Percentiles rank a stretch among this genome's conserved stretches.
Conservation (phyloP, 176 grass and related monocot species). For the Aegilops longissima region DNA sequence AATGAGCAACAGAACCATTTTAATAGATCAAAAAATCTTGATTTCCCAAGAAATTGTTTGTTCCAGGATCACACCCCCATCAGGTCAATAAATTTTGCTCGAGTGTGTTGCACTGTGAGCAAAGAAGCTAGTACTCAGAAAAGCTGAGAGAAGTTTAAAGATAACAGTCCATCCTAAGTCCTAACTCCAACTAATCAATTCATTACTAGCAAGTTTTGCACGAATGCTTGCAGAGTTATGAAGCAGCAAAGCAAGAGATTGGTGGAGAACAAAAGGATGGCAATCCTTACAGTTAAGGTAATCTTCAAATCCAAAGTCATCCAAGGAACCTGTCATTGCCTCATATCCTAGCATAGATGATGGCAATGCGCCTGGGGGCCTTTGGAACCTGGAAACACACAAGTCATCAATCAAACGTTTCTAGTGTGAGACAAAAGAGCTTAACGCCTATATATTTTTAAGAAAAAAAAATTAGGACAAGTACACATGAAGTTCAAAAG, state of each 20-base stretch:
- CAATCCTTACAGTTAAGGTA: slow-evolving; percentile 75
- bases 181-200: background rate
- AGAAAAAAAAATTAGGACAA: no score
- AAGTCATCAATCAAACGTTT: background rate
- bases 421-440: background rate
- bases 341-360: slow-evolving; percentile 92
- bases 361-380: slow-evolving; percentile 75
- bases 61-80: background rate
- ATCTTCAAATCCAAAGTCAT: slow-evolving; percentile 97
- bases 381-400: slow-evolving; percentile 69
- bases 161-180: background rate
- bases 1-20: background rate
- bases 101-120: background rate
- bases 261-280: background rate
- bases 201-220: background rate
- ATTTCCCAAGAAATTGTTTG: background rate
- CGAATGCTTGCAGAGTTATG: background rate
- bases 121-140: background rate
- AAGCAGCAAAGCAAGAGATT: slow-evolving; percentile 11
- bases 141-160: background rate
- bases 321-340: slow-evolving; percentile 83
- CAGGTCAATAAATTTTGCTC: background rate
- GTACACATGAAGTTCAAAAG: background rate
- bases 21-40: background rate
- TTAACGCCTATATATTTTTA: background rate